Conservation (phyloP, 345 rosid genomes). For the Firmiana major region DNA sequence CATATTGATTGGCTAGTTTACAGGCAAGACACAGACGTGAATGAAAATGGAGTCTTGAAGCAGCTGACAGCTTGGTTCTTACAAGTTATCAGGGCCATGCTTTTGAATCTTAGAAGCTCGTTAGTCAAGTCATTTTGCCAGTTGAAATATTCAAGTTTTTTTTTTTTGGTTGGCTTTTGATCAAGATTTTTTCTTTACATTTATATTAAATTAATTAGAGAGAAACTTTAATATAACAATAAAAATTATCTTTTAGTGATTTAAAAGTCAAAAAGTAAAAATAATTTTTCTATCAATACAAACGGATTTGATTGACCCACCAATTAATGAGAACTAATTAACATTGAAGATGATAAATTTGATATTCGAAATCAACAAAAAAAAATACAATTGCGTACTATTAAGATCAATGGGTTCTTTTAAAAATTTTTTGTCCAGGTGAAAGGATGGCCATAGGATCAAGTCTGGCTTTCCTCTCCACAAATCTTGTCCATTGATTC, state of each 20-base stretch:
- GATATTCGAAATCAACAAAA: background rate
- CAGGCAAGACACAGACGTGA: conserved; percentile 20
- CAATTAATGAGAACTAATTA: background rate
- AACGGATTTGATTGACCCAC: conserved; percentile 7
- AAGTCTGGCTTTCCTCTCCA: conserved; percentile 56
- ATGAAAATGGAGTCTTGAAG: background rate
- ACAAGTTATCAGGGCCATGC: conserved; percentile 4
- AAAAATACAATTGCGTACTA: background rate
- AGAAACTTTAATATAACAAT: too few species aligned
- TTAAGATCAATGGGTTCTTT: conserved; percentile 31
- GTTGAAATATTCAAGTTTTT: background rate
- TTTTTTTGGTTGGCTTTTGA: too few species aligned
- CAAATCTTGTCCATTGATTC: conserved; percentile 63
- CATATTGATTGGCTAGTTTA: conserved; percentile 30
- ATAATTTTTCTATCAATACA: too few species aligned
- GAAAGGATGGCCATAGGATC: conserved; percentile 89
- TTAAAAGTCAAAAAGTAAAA: too few species aligned
- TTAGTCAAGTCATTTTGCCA: conserved; percentile 19
- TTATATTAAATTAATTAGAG: too few species aligned
- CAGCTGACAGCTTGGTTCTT: conserved; percentile 14
- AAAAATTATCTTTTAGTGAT: too few species aligned
- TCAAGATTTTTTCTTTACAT: background rate
- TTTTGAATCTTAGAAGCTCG: background rate
- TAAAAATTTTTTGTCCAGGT: conserved; percentile 86
- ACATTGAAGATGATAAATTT: background rate